Evolutionary conservation across 2,329 filamentous ascomycete genomes (phyloP).

Genomic region (Colletotrichum agaves): DNA sequence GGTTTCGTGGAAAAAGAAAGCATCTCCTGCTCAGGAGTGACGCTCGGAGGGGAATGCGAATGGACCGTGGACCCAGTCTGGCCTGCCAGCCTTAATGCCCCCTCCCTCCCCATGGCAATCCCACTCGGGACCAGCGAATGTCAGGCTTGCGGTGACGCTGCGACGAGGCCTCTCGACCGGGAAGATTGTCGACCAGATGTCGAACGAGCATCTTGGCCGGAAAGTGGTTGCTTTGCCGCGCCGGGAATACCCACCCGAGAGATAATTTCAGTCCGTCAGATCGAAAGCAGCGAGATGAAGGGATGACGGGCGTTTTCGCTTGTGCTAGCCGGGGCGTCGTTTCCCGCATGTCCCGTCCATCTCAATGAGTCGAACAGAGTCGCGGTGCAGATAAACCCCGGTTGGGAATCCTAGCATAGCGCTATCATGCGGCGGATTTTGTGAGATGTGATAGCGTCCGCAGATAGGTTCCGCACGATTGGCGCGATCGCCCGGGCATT

Average conservation of each 20-base stretch:
- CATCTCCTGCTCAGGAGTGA: conserved; percentile 14
- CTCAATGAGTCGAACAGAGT: background rate
- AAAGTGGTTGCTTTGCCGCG: background rate
- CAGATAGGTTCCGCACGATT: conserved; percentile 31
- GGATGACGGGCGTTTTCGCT: background rate
- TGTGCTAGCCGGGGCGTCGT: background rate
- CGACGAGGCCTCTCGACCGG: background rate
- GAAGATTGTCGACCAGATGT: background rate
- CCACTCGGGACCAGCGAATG: conserved; percentile 8
- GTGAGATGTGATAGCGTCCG: conserved; percentile 25
- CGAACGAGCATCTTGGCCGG: background rate
- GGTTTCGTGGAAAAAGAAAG: conserved; percentile 22
- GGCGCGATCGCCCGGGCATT: conserved; percentile 33
- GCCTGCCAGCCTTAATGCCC: background rate
- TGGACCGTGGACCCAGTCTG: background rate
- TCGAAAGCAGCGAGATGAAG: conserved; percentile 18
- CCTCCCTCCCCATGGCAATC: background rate
- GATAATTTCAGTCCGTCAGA: background rate
- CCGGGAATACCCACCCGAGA: background rate
- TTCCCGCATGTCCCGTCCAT: background rate
- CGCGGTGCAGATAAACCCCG: background rate
- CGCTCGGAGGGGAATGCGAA: background rate
- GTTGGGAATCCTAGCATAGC: conserved; percentile 9
- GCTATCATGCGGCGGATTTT: conserved; percentile 23
- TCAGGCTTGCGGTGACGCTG: background rate